These are phyloP conservation scores for Talaromyces amestolkiae DNA, from an alignment of 2,329 filamentous ascomycete species.

Conservation along the genomic window DNA sequence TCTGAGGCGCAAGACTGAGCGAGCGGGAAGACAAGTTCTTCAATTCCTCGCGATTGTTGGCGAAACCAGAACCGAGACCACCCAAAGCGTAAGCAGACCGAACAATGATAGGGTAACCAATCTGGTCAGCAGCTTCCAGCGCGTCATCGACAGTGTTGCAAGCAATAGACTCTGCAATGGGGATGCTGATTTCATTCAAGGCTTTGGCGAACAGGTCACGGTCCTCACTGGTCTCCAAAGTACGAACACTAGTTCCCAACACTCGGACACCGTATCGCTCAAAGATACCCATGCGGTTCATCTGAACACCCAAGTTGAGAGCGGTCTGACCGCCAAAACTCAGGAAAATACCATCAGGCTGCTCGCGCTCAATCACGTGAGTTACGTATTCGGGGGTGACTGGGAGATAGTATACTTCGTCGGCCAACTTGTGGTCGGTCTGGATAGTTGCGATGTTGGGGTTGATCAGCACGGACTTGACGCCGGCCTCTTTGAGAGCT, in stretches of 20 bases:
- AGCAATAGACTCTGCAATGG: constrained; percentile 93
- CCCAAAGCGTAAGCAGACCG: constrained; percentile 95
- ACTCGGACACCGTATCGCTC: constrained; percentile 95
- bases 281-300: constrained; percentile 93
- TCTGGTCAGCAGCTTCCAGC: constrained; percentile 75
- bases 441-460: constrained; percentile 98
- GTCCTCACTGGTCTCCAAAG: constrained; percentile 91
- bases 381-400: constrained; percentile 97
- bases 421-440: constrained; percentile 91
- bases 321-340: constrained; percentile 97
- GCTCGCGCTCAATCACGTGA: constrained; percentile 94
- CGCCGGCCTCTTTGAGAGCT: constrained; percentile 91
- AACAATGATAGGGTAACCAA: constrained; percentile 97
- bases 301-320: constrained; percentile 92
- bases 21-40: constrained; percentile 90
- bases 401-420: constrained; percentile 97
- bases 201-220: constrained; percentile 95
- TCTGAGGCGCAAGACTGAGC: constrained; percentile 89
- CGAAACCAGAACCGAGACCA: constrained; percentile 94
- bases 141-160: constrained; percentile 90
- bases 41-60: constrained; percentile 89
- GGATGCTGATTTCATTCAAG: constrained; percentile 94
- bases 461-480: constrained; percentile 90
- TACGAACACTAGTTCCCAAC: constrained; percentile 89
- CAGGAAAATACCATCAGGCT: constrained; percentile 94